Base-by-base conservation (phyloP, 768 basidiomycete species). In the Mycena vitilis region DNA sequence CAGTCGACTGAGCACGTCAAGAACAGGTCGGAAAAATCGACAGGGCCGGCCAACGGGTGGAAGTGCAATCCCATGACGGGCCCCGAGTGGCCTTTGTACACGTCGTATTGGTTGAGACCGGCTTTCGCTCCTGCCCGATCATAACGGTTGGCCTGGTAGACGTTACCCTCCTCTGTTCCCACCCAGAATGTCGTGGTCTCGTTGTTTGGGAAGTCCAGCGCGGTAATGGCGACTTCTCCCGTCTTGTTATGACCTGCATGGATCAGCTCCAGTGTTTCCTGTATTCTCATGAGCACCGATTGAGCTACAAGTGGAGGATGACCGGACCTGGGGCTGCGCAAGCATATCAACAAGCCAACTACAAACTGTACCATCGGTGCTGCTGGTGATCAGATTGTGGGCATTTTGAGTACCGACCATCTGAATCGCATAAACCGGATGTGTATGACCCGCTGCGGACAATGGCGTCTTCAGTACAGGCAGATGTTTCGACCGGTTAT, bases 331-430 rank as follows among this genome's bases (percentile, higher is more conserved):
- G 12, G 98, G 98, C 76, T 97, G 94, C 1, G 98, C 96, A 49
- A 99, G 89, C 96, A 99, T 98, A 80, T 99, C 98, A 10, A 98
- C 94, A 12, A 97, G 82, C 98, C 98, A 99, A 78, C 94, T 95
- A 79, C 98, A 99, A 7, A 99, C 95, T 34, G 92, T 92, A 4
- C 98, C 98, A 78, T 99, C 98, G 13, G 98, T 98, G 74, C 96
- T 98, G 74, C 93, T 95, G 13, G 96, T 95, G 71, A 99, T 95
- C 66, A 99, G 81, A 76, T 98, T 99, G 79, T 99, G 96, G 0
- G 98, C 98, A 77, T 99, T 98, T 80, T 99, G 98, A 3, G 98
- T 98, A 11, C 98, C 98, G 20, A 99, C 94, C 91, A 98, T 95
- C 72, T 94, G 91, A 91, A 99, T 98, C 0, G 95, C 94, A 81